These are phyloP conservation scores for Rhizoctonia solani DNA, from an alignment of 1,284 basidiomycete genomes.

Conservation along the genomic window DNA sequence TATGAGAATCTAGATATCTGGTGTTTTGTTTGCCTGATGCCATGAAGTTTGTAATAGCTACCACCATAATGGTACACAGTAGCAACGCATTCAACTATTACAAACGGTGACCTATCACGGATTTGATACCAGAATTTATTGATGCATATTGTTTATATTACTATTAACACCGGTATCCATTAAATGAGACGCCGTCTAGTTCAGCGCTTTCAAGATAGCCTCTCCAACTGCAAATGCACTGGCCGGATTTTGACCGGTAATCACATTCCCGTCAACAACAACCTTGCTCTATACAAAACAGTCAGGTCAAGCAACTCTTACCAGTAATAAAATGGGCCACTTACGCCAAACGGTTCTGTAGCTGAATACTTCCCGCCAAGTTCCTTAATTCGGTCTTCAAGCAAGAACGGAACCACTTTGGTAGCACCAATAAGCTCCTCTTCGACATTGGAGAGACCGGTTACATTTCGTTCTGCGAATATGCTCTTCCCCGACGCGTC, in stretches of 20 bases:
- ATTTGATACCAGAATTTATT: no score
- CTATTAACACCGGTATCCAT: no score
- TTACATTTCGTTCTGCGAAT: slow-evolving; percentile 62
- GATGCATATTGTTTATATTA: no score
- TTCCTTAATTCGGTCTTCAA: slow-evolving; percentile 63
- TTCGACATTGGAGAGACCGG: slow-evolving; percentile 73
- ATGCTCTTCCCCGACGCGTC: slow-evolving; percentile 62
- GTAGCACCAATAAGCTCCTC: slow-evolving; percentile 57
- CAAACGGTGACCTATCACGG: no score
- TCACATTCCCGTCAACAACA: slow-evolving; percentile 52
- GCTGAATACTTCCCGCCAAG: slow-evolving; percentile 70
- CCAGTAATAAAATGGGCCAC: slow-evolving; percentile 40
- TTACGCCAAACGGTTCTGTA: slow-evolving; percentile 58
- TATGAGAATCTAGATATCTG: no score
- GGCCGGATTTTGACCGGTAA: slow-evolving; percentile 73
- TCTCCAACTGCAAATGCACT: slow-evolving; percentile 59
- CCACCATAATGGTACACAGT: no score
- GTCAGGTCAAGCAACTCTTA: no score
- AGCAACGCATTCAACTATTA: no score
- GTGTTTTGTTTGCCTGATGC: no score
- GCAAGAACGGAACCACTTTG: slow-evolving; percentile 64
- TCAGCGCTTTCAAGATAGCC: slow-evolving; percentile 52
- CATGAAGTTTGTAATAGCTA: no score
- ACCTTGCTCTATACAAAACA: slow-evolving; percentile 48
- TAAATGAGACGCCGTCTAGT: no score